Evolutionary conservation across 2,329 filamentous ascomycete species (phyloP).

Genomic region (Tolypocladium tropicale): DNA sequence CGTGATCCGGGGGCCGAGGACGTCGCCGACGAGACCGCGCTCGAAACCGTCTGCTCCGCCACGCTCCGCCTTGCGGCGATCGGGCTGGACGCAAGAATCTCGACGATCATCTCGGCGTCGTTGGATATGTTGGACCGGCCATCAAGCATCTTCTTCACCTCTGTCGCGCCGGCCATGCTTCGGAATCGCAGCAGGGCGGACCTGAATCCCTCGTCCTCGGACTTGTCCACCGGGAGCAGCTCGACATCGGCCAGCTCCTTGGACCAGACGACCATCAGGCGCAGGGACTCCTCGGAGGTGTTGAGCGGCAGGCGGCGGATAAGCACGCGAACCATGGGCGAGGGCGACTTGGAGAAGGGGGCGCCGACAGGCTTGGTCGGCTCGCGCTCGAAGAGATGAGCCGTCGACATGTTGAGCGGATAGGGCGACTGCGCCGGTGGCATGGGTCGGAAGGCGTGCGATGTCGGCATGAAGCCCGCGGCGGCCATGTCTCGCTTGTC

Average conservation of each 20-base stretch:
- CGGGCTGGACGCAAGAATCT: conserved; percentile 40
- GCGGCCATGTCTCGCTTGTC: conserved; percentile 29
- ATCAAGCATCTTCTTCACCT: conserved; percentile 48
- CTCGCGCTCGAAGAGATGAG: conserved; percentile 28
- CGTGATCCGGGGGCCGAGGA: conserved; percentile 28
- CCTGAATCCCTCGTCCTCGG: conserved; percentile 38
- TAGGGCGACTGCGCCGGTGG: conserved; percentile 21
- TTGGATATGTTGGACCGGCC: conserved; percentile 42
- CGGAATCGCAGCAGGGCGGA: conserved; percentile 45
- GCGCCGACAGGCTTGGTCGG: conserved; percentile 27
- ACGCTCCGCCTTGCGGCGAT: conserved; percentile 16
- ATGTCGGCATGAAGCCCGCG: conserved; percentile 29
- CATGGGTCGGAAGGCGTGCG: conserved; percentile 26
- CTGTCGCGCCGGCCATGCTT: conserved; percentile 38
- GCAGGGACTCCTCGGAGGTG: conserved; percentile 42
- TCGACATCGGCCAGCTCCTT: conserved; percentile 43
- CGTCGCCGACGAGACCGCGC: conserved; percentile 7
- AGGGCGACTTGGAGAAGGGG: conserved; percentile 24
- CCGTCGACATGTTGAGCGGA: conserved; percentile 19
- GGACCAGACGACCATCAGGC: conserved; percentile 49
- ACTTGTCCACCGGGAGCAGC: conserved; percentile 37
- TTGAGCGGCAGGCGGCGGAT: conserved; percentile 45
- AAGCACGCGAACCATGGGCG: conserved; percentile 30
- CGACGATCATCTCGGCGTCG: conserved; percentile 43
- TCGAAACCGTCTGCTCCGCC: conserved; percentile 10